phyloP scores from a whole-genome alignment of 441 rosid genomes.

The Syzygium syzygioides region DNA sequence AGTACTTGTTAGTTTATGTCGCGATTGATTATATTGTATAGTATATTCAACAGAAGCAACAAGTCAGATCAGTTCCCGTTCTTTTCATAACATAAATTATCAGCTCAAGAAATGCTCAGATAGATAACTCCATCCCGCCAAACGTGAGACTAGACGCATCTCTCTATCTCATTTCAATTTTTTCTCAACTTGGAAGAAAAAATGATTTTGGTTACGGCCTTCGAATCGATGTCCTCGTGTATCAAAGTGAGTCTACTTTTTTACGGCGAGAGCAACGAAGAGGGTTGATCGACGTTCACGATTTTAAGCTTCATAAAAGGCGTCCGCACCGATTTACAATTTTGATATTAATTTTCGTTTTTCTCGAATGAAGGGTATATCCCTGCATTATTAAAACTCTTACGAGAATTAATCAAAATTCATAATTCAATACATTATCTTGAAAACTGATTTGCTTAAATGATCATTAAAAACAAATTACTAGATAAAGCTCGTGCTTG shows the following conservation, averaged over 20 bases:
- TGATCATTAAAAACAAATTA: too few relatives aligned
- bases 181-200: neutral
- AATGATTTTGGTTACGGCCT: neutral
- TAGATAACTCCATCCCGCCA: neutral
- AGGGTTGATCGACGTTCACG: neutral
- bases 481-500: too few relatives aligned
- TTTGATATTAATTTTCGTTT: neutral
- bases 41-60: neutral
- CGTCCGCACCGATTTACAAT: neutral
- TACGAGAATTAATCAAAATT: neutral
- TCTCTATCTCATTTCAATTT: neutral
- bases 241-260: neutral
- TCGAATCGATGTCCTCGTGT: neutral
- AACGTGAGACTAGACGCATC: neutral
- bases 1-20: neutral
- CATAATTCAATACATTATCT: neutral
- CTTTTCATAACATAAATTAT: neutral
- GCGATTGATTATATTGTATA: neutral
- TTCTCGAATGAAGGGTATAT: neutral
- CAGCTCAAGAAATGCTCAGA: neutral
- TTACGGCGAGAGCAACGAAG: neutral
- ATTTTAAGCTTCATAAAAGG: neutral
- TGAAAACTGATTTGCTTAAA: too few relatives aligned
- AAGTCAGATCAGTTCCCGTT: neutral
- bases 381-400: neutral